Evolutionary conservation across 2,329 filamentous ascomycete species (phyloP), one percentile per base, ranked within the genome.

Genomic region (Gaeumannomyces sp.): DNA sequence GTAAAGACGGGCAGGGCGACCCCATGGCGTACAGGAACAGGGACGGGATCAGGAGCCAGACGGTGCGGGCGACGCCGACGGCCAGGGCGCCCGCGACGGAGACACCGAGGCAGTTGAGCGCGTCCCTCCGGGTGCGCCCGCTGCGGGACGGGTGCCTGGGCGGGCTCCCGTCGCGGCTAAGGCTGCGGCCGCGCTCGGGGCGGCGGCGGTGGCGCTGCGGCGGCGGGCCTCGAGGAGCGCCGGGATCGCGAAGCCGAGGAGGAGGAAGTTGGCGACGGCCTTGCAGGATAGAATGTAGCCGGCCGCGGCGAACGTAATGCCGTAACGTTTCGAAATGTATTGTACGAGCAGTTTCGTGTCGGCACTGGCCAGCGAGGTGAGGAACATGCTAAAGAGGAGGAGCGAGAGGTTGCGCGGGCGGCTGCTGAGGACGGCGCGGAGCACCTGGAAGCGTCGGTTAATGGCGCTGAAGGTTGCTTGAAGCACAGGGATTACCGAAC

Each of bases 291-390:
- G 71, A 3, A 83, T 72, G 63, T 82, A 83, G 7, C 81, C 81
- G 0, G 80, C 79, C 0, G 74, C 75, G 2, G 79, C 75, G 66
- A 83, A 81, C 0, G 73, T 75, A 80, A 80, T 82, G 27, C 70
- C 64, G 57, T 81, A 83, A 0, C 80, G 75, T 66, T 77, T 81
- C 0, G 81, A 83, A 67, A 83, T 82, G 67, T 82, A 83, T 65
- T 82, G 80, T 1, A 80, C 75, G 8, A 83, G 73, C 0, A 83
- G 74, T 65, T 81, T 83, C 22, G 80, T 83, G 67, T 83, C 81
- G 28, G 80, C 80, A 70, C 79, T 81, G 7, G 80, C 81, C 22
- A 83, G 74, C 16, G 80, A 79, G 1, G 80, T 79, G 65, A 83
- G 76, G 63, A 82, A 74, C 69, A 82, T 80, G 68, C 77, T 77